Percentiles rank a stretch among this genome's conserved stretches.
Evolutionary conservation across 2,329 filamentous ascomycete genomes (phyloP).

Genomic region (Fusarium papillatum): DNA sequence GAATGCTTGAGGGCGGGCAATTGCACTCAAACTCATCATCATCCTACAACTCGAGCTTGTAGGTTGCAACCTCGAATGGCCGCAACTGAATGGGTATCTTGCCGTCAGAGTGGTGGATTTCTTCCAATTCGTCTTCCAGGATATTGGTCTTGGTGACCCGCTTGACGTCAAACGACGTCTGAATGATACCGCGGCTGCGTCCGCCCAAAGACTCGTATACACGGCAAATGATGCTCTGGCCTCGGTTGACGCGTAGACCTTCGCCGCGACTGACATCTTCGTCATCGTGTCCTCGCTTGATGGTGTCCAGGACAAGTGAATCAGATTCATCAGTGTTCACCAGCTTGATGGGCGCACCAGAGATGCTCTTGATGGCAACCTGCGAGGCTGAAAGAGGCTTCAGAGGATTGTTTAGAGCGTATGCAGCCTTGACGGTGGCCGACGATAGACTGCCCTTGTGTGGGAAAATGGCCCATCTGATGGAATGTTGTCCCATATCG

Average conservation of each 20-base stretch:
- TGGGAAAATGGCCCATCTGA: slow-evolving; percentile 92
- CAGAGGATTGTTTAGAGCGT: slow-evolving; percentile 91
- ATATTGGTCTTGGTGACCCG: slow-evolving; percentile 87
- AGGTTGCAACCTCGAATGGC: slow-evolving; percentile 90
- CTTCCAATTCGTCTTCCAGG: slow-evolving; percentile 87
- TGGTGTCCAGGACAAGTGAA: slow-evolving; percentile 85
- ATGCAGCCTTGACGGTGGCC: slow-evolving; percentile 84
- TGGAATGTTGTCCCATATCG: slow-evolving; percentile 91
- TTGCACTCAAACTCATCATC: slow-evolving; percentile 42
- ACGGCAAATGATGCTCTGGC: slow-evolving; percentile 84
- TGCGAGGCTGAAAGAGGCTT: slow-evolving; percentile 49
- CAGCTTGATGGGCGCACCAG: slow-evolving; percentile 72
- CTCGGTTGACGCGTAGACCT: slow-evolving; percentile 74
- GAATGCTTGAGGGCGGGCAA: slow-evolving; percentile 38
- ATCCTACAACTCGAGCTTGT: slow-evolving; percentile 69
- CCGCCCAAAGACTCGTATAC: slow-evolving; percentile 94
- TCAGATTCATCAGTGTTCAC: slow-evolving; percentile 65
- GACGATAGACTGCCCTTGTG: slow-evolving; percentile 81
- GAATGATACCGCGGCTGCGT: slow-evolving; percentile 78
- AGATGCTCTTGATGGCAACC: slow-evolving; percentile 43
- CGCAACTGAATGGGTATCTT: slow-evolving; percentile 75
- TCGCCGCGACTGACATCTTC: slow-evolving; percentile 76
- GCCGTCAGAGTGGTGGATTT: slow-evolving; percentile 65
- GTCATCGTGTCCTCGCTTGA: slow-evolving; percentile 95
- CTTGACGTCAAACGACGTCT: slow-evolving; percentile 78